A percentile compares a stretch with the other conserved stretches of the same genome.
These are phyloP conservation scores for Plasmodium ovale DNA, from an alignment of 169 alveolate species.

Conservation along the genomic window DNA sequence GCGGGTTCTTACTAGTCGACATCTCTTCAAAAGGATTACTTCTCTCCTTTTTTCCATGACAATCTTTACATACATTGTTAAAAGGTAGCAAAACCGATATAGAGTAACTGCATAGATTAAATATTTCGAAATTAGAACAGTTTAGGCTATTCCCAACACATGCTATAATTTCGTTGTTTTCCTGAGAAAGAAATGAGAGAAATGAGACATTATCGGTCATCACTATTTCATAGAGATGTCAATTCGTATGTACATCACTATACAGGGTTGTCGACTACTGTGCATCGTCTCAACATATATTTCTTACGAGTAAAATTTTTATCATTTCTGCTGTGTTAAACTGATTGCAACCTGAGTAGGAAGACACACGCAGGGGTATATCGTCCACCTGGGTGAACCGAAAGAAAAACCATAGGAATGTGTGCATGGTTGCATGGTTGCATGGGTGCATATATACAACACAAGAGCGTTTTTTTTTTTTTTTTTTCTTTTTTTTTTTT, in stretches of 20 bases:
- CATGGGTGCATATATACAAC: too few species aligned
- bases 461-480: neutral
- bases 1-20: conserved; percentile 24
- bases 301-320: conserved; percentile 72
- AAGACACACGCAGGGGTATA: conserved; percentile 77
- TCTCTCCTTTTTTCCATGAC: conserved; percentile 57
- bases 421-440: neutral
- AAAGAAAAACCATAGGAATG: neutral
- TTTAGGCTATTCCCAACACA: conserved; percentile 80
- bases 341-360: conserved; percentile 73
- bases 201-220: too few species aligned
- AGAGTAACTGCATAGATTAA: conserved; percentile 66
- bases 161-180: conserved; percentile 78
- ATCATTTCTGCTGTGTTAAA: conserved; percentile 80
- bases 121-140: conserved; percentile 76
- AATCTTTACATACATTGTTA: conserved; percentile 38
- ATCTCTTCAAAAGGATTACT: conserved; percentile 40
- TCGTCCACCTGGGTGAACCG: conserved; percentile 40
- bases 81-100: conserved; percentile 48
- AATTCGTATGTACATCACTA: too few species aligned
- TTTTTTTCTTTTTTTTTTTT: neutral
- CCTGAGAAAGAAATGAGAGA: conserved; percentile 59
- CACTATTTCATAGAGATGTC: too few species aligned
- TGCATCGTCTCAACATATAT: neutral
- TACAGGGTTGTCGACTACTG: too few species aligned